These are phyloP conservation scores for Puccinia horiana DNA, from an alignment of 1,284 basidiomycete species.

Conservation along the genomic window DNA sequence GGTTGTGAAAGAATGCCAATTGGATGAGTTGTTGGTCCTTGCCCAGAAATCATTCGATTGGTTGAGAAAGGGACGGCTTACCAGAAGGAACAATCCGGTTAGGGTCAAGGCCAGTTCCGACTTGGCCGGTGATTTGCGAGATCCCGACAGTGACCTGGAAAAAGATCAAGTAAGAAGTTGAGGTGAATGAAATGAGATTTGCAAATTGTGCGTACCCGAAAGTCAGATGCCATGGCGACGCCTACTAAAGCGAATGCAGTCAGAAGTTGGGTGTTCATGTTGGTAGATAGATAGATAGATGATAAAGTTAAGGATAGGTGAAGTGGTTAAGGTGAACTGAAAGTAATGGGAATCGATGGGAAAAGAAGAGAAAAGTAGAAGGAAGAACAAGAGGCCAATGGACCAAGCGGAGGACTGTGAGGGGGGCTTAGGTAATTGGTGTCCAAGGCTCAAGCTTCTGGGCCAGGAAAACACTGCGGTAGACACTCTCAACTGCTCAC, in stretches of 20 bases:
- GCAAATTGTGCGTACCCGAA: conserved; percentile 7
- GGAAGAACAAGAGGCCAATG: neutral
- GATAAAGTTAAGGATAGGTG: neutral
- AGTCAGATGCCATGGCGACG: conserved; percentile 12
- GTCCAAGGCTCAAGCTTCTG: neutral
- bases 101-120: conserved; percentile 42
- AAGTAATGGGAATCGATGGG: neutral
- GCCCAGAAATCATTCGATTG: neutral
- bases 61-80: neutral
- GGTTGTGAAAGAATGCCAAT: neutral
- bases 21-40: neutral
- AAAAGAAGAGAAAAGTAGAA: neutral
- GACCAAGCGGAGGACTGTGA: neutral
- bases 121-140: conserved; percentile 47
- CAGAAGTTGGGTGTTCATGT: conserved; percentile 27
- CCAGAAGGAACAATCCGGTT: conserved; percentile 41
- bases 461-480: too few relatives aligned
- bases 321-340: neutral
- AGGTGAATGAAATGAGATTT: neutral
- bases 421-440: neutral
- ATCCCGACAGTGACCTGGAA: conserved; percentile 40
- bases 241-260: conserved; percentile 11
- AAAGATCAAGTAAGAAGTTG: neutral
- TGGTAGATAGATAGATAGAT: neutral
- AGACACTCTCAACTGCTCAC: neutral